Conservation (phyloP, 306 rosid species). For the Arachis stenosperma region DNA sequence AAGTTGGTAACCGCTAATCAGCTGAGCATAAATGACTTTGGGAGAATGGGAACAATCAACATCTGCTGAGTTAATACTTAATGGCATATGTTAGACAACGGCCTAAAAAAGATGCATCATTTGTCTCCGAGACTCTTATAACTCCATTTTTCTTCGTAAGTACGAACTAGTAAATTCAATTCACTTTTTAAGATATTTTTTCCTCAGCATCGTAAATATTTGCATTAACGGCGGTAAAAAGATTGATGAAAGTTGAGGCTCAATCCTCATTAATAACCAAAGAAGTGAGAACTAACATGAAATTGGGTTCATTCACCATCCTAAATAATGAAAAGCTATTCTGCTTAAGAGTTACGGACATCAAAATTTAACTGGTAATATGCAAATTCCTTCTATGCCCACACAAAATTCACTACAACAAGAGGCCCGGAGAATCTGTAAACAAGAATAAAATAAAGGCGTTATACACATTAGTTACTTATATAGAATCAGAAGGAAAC, state of each 20-base stretch:
- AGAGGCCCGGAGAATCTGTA: slow-evolving; percentile 35
- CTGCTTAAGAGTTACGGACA: slow-evolving; percentile 21
- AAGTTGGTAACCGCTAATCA: no score
- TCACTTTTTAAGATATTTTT: no score
- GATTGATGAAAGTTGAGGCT: neutral
- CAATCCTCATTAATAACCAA: slow-evolving; percentile 16
- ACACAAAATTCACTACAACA: neutral
- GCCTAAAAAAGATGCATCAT: no score
- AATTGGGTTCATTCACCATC: slow-evolving; percentile 6
- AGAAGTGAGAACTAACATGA: neutral
- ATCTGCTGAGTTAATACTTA: no score
- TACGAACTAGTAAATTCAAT: no score
- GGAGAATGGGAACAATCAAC: no score
- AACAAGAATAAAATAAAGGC: neutral
- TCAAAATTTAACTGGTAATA: slow-evolving; percentile 18
- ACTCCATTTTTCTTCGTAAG: no score
- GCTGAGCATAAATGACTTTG: no score
- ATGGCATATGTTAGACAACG: no score
- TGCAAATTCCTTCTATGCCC: slow-evolving; percentile 28
- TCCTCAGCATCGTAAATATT: no score
- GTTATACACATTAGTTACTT: neutral
- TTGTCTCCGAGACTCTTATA: no score
- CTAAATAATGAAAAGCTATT: slow-evolving; percentile 32
- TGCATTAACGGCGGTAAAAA: neutral
- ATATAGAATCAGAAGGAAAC: neutral